Evolutionary conservation across 176 grass and related monocot species (phyloP).

Genomic region (Raddia distichophylla): DNA sequence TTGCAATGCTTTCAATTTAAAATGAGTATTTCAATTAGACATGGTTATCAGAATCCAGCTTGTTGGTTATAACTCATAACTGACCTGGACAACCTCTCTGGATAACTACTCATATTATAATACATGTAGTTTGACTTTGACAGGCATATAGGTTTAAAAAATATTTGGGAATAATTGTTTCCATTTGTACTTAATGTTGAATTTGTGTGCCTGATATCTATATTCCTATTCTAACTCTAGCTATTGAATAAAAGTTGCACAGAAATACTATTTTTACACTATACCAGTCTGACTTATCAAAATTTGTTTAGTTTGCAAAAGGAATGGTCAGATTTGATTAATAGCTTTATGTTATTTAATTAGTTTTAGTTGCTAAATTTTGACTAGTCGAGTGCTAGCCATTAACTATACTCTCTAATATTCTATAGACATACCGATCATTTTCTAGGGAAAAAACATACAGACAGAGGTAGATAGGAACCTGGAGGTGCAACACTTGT

Average conservation of each 20-base stretch:
- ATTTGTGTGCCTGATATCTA: not conserved
- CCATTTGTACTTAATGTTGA: not conserved
- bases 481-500: too few relatives aligned
- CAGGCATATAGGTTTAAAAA: not conserved
- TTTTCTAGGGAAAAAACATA: too few relatives aligned
- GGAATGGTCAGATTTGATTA: not conserved
- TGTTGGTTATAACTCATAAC: not conserved
- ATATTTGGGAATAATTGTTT: not conserved
- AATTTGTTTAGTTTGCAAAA: not conserved
- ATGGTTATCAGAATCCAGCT: not conserved
- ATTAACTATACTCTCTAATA: too few relatives aligned
- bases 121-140: not conserved
- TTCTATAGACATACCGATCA: too few relatives aligned
- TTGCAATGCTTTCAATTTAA: not conserved
- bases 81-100: constrained; percentile 11
- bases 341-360: not conserved
- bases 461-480: too few relatives aligned
- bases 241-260: not conserved
- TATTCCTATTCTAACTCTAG: not conserved
- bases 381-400: not conserved
- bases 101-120: not conserved
- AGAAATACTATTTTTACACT: not conserved
- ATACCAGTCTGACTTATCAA: not conserved
- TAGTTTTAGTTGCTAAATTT: constrained; percentile 23
- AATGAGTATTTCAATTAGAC: not conserved